phyloP scores from a whole-genome alignment of 306 rosid species.

The Trifolium repens region DNA sequence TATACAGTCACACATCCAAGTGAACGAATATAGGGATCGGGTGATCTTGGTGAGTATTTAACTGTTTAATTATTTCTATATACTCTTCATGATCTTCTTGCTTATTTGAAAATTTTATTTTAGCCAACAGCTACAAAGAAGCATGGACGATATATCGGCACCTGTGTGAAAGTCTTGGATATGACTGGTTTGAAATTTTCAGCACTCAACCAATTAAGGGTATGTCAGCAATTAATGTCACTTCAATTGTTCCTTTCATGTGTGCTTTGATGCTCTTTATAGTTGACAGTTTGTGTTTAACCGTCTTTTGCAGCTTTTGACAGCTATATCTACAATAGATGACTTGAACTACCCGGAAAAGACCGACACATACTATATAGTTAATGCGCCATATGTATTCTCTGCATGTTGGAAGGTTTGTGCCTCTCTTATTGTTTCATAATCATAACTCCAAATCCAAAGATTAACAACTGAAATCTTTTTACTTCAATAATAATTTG shows the following conservation, averaged over 20 bases:
- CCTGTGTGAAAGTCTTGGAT: slow-evolving; percentile 89
- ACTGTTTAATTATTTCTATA: slow-evolving; percentile 24
- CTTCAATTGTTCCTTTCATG: slow-evolving; percentile 15
- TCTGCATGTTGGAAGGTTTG: slow-evolving; percentile 99
- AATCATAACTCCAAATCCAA: slow-evolving; percentile 13
- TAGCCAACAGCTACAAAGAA: slow-evolving; percentile 82
- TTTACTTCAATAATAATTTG: slow-evolving; percentile 19
- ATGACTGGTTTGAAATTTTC: slow-evolving; percentile 94
- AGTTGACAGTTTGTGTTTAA: slow-evolving; percentile 43
- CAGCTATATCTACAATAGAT: slow-evolving; percentile 85
- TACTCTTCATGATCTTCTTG: slow-evolving; percentile 1
- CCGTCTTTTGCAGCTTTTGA: slow-evolving; percentile 73
- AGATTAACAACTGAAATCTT: slow-evolving; percentile 19
- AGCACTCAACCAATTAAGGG: slow-evolving; percentile 87
- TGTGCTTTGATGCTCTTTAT: not conserved
- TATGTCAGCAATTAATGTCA: slow-evolving; percentile 38
- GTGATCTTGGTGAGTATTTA: slow-evolving; percentile 71
- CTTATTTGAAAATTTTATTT: slow-evolving; percentile 40
- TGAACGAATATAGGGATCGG: slow-evolving; percentile 93
- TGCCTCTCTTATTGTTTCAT: slow-evolving; percentile 10
- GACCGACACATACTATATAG: slow-evolving; percentile 87
- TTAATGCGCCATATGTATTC: slow-evolving; percentile 87
- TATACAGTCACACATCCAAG: slow-evolving; percentile 93
- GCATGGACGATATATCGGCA: slow-evolving; percentile 72
- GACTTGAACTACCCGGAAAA: slow-evolving; percentile 98